Conservation (phyloP, 2,329 filamentous ascomycete genomes). For the Didymella keratinophila region DNA sequence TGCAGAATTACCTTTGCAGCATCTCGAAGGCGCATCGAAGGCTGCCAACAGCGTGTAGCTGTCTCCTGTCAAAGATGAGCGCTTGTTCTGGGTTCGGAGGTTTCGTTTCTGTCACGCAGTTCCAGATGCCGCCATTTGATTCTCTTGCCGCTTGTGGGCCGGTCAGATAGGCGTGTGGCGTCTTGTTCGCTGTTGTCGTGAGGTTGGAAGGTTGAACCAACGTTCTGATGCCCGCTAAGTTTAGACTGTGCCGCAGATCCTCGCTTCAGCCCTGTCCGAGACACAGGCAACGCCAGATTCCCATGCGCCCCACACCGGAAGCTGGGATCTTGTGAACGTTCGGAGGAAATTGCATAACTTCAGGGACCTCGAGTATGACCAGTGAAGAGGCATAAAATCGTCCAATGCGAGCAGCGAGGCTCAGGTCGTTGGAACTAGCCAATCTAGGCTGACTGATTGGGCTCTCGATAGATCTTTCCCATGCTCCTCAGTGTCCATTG, state of each 20-base stretch:
- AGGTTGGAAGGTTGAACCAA: slow-evolving; percentile 35
- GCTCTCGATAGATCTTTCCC: neutral
- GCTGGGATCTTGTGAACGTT: slow-evolving; percentile 17
- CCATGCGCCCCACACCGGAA: slow-evolving; percentile 26
- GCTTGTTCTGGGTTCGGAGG: slow-evolving; percentile 29
- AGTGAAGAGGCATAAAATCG: slow-evolving; percentile 22
- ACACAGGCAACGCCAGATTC: slow-evolving; percentile 35
- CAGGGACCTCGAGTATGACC: slow-evolving; percentile 16
- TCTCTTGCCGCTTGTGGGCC: slow-evolving; percentile 27
- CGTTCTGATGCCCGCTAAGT: slow-evolving; percentile 43
- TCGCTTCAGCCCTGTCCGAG: slow-evolving; percentile 39
- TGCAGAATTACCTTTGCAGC: neutral
- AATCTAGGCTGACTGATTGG: neutral
- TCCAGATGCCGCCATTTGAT: slow-evolving; percentile 21
- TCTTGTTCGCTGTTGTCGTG: slow-evolving; percentile 31
- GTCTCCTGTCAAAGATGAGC: slow-evolving; percentile 26
- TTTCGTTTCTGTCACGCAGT: slow-evolving; percentile 39
- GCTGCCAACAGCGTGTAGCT: slow-evolving; percentile 7
- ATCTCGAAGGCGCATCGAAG: slow-evolving; percentile 1
- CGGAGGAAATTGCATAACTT: slow-evolving; percentile 23
- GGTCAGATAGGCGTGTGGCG: slow-evolving; percentile 21
- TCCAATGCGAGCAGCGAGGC: slow-evolving; percentile 5
- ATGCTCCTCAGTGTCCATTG: neutral
- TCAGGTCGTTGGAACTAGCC: neutral
- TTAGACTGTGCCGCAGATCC: slow-evolving; percentile 40